Conservation (phyloP, 495 filamentous ascomycete genomes). For the Lasiosphaeria miniovina region DNA sequence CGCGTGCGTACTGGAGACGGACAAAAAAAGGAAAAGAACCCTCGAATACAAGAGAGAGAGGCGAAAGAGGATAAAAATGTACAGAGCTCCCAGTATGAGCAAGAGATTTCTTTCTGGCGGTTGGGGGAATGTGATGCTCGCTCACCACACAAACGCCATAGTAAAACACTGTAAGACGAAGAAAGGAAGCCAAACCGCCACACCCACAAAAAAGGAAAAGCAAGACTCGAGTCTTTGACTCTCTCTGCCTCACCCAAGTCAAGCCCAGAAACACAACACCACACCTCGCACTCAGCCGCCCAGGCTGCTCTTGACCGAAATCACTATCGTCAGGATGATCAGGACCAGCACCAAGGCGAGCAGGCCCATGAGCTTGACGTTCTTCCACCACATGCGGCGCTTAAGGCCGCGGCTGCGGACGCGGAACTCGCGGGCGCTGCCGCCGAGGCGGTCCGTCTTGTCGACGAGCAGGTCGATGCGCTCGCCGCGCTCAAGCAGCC, state of each 20-base stretch:
- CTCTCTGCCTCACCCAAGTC: not conserved
- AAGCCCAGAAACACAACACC: not conserved
- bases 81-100: no score
- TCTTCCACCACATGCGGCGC: conserved; percentile 99
- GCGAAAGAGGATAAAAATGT: no score
- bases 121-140: no score
- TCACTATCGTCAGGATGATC: conserved; percentile 57
- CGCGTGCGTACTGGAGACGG: no score
- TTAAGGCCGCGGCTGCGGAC: conserved; percentile 81
- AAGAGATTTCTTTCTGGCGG: no score
- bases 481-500: conserved; percentile 90
- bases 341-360: conserved; percentile 78
- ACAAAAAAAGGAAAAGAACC: no score
- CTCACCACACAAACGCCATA: no score
- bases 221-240: not conserved
- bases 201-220: not conserved
- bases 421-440: conserved; percentile 82
- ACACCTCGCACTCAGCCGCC: conserved; percentile 2
- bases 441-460: conserved; percentile 90
- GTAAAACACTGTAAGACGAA: no score
- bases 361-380: conserved; percentile 87
- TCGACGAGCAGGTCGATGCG: conserved; percentile 93
- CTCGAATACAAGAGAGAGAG: no score
- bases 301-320: conserved; percentile 22
- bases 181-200: not conserved